Percentiles rank a stretch among this genome's conserved stretches.
These are phyloP conservation scores for Dacryopinax spathularia DNA, from an alignment of 768 basidiomycete genomes.

Conservation along the genomic window DNA sequence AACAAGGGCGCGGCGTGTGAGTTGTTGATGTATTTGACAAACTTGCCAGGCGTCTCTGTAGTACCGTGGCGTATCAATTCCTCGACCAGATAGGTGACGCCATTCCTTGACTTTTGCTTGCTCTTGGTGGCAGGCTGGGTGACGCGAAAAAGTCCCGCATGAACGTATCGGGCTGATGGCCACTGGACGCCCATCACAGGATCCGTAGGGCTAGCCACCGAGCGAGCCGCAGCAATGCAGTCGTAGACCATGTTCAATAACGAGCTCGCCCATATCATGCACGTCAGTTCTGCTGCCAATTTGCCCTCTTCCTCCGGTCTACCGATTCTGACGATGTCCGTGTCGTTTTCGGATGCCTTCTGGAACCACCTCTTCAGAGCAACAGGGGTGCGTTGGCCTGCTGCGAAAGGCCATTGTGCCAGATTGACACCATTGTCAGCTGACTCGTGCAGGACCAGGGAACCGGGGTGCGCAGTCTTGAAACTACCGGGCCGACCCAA, in stretches of 20 bases:
- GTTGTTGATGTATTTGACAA: neutral
- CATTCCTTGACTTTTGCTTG: neutral
- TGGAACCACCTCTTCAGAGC: neutral
- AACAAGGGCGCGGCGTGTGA: neutral
- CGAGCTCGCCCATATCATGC: neutral
- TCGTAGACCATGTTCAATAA: neutral
- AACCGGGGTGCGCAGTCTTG: neutral
- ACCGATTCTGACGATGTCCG: neutral
- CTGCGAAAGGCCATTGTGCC: neutral
- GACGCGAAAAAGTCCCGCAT: neutral
- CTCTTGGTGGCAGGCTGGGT: neutral
- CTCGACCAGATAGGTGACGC: neutral
- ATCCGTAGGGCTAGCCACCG: neutral
- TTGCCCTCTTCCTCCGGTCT: neutral
- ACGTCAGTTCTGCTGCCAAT: neutral
- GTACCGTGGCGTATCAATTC: neutral
- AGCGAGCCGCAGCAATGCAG: neutral
- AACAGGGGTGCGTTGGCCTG: neutral
- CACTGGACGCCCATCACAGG: neutral
- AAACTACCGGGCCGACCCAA: neutral
- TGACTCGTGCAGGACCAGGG: neutral
- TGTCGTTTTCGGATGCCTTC: too few relatives aligned
- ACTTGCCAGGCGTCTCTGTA: neutral
- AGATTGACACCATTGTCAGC: neutral
- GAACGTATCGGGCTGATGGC: neutral